Conservation (phyloP, 208 protist genomes). For the Blechomonas ayalai region DNA sequence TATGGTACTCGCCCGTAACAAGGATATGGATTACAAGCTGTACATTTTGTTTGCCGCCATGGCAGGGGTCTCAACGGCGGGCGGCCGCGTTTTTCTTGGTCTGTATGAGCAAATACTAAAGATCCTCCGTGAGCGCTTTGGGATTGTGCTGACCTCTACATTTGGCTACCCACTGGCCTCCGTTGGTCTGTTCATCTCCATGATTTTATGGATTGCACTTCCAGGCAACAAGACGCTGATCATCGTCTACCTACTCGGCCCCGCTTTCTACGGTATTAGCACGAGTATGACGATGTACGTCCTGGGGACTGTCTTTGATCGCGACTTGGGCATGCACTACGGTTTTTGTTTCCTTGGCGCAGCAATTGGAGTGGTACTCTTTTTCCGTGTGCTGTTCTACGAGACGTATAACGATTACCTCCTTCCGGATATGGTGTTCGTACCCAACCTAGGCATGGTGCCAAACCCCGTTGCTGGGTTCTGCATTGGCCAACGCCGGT, state of each 20-base stretch:
- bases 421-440: conserved; percentile 3
- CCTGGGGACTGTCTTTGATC: conserved; percentile 38
- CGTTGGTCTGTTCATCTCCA: conserved; percentile 15
- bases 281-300: conserved; percentile 45
- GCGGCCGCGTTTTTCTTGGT: conserved; percentile 35
- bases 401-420: conserved; percentile 23
- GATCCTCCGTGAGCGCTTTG: conserved; percentile 8
- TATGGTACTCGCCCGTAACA: conserved; percentile 14
- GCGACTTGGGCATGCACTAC: conserved; percentile 54
- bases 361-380: conserved; percentile 30
- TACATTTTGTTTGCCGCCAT: conserved; percentile 47
- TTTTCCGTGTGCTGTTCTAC: conserved; percentile 27
- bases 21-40: conserved; percentile 25
- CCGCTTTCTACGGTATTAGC: conserved; percentile 35
- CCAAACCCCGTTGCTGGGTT: neutral
- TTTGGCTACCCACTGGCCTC: conserved; percentile 22
- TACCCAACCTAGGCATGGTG: no score
- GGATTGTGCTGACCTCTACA: conserved; percentile 15
- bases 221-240: conserved; percentile 25
- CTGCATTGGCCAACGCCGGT: conserved; percentile 26
- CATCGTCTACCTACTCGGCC: conserved; percentile 22
- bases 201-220: conserved; percentile 37
- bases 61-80: conserved; percentile 22
- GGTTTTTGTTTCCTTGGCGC: conserved; percentile 37
- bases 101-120: conserved; percentile 25